phyloP scores from a whole-genome alignment of 176 grass and related monocot genomes.

The Cenchrus fungigraminus region DNA sequence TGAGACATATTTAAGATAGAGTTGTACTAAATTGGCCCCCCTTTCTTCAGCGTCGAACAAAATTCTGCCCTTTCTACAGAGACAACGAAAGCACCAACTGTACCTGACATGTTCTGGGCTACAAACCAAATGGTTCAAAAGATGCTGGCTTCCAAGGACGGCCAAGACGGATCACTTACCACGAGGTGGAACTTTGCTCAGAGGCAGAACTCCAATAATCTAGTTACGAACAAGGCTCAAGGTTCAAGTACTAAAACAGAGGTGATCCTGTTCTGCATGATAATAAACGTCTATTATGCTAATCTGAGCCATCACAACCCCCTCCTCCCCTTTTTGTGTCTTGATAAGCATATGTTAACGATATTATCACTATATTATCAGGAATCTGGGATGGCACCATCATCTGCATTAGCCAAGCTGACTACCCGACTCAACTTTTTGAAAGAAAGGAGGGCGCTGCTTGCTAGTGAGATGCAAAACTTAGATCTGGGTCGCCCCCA shows the following conservation, averaged over 20 bases:
- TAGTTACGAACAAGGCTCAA: constrained; percentile 30
- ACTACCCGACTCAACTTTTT: constrained; percentile 84
- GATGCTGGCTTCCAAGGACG: constrained; percentile 44
- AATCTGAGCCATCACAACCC: constrained; percentile 18
- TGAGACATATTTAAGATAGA: constrained; percentile 27
- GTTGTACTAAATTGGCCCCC: constrained; percentile 26
- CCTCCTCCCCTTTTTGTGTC: neutral
- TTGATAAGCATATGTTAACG: constrained; percentile 18
- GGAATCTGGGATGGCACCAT: constrained; percentile 62
- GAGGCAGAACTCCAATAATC: neutral
- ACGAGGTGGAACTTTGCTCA: constrained; percentile 36
- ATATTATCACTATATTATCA: constrained; percentile 39
- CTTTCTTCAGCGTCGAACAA: constrained; percentile 54
- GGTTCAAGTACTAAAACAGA: constrained; percentile 51
- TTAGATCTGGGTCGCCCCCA: constrained; percentile 52
- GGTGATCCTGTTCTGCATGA: constrained; percentile 46
- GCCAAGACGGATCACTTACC: constrained; percentile 40
- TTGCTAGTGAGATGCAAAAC: constrained; percentile 73
- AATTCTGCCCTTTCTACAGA: constrained; percentile 36
- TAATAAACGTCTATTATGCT: constrained; percentile 4
- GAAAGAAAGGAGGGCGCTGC: constrained; percentile 77
- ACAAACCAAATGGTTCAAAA: constrained; percentile 43
- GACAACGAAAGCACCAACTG: constrained; percentile 27
- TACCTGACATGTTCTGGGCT: constrained; percentile 33
- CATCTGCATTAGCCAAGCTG: constrained; percentile 69